phyloP scores from a whole-genome alignment of 2,329 filamentous ascomycete genomes.

The Phialemoniopsis sp. region DNA sequence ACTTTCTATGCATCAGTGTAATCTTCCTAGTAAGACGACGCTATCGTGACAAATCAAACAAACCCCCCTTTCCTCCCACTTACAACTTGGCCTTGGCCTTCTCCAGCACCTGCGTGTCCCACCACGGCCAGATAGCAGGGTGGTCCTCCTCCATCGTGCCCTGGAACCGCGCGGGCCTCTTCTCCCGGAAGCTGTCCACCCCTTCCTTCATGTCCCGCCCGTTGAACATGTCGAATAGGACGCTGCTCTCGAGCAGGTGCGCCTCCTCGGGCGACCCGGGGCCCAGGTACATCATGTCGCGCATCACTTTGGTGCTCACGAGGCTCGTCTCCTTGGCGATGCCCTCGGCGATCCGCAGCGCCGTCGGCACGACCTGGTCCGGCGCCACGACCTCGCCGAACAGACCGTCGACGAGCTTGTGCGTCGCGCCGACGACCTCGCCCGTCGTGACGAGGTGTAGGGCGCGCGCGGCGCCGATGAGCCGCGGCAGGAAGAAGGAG shows the following conservation, averaged over 20 bases:
- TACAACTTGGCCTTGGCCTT: constrained; percentile 8
- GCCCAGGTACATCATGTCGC: constrained; percentile 64
- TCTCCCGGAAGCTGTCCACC: constrained; percentile 65
- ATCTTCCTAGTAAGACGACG: too few species aligned
- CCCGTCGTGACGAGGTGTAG: constrained; percentile 66
- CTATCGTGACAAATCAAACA: too few species aligned
- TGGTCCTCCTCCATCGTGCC: constrained; percentile 57
- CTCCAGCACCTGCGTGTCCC: constrained; percentile 46
- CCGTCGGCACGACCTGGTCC: constrained; percentile 58
- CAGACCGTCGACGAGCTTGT: constrained; percentile 51
- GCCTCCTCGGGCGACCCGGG: constrained; percentile 60
- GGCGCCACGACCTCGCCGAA: constrained; percentile 63
- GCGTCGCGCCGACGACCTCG: constrained; percentile 51
- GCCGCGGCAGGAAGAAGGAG: constrained; percentile 67
- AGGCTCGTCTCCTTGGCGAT: constrained; percentile 62
- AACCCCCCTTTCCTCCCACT: too few species aligned
- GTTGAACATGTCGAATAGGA: constrained; percentile 58
- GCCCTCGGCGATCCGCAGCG: constrained; percentile 59
- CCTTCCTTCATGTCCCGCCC: constrained; percentile 61
- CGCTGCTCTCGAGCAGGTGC: constrained; percentile 63
- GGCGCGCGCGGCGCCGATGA: constrained; percentile 62
- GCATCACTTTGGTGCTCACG: constrained; percentile 63
- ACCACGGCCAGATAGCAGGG: constrained; percentile 64
- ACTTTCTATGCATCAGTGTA: too few species aligned
- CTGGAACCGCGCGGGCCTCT: constrained; percentile 58